Evolutionary conservation across 352 stramenopile species (phyloP), one percentile per base, ranked within the genome.

Genomic region (Phytophthora agathidicida): DNA sequence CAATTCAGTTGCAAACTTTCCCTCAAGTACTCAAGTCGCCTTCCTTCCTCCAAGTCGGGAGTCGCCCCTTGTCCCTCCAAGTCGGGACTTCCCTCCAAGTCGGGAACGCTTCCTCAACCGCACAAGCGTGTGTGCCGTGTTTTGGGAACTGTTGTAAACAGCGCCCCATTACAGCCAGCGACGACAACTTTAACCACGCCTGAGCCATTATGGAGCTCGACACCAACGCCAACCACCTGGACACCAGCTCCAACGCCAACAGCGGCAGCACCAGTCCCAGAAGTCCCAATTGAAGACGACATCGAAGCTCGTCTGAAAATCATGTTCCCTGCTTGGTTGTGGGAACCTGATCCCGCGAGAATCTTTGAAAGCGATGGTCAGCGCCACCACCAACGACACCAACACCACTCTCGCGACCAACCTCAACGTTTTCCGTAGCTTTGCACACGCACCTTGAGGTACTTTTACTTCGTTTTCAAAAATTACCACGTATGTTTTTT

Each of bases 241-340:
- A 61, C 42, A 10, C 45, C 53, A 55, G n/a, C 32, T 9, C 27
- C 53, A n/a, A 28, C 31, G 3, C 31, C 31, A 4, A 2, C 24
- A 22, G 22, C 22, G 1, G 7, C 41, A 5, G 8, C 17, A 3
- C 43, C 26, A 9, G 28, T 38, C 27, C 22, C 32, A 13, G 20
- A 44, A 19, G 31, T 50, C 19, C 20, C 50, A 8, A 5, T 50
- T 14, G 49, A 38, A 7, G 49, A 42, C 26, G 27, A 65, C 5
- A 48, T 42, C 7, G 35, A 62, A n/a, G 53, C 35, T 1, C 27
- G 26, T 3, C 24, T 64, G 14, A 32, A 53, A 4, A 53, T 52
- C 38, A 53, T 65, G 56, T 60, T 60, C 24, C 56, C 49, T 3
- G 48, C 52, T 10, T 68, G 42, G 59, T 14, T 61, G 3, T 56